A percentile compares a stretch with the other conserved stretches of the same genome.
phyloP scores from a whole-genome alignment of 2,329 filamentous ascomycete genomes.

The Xylariaceae sp. region DNA sequence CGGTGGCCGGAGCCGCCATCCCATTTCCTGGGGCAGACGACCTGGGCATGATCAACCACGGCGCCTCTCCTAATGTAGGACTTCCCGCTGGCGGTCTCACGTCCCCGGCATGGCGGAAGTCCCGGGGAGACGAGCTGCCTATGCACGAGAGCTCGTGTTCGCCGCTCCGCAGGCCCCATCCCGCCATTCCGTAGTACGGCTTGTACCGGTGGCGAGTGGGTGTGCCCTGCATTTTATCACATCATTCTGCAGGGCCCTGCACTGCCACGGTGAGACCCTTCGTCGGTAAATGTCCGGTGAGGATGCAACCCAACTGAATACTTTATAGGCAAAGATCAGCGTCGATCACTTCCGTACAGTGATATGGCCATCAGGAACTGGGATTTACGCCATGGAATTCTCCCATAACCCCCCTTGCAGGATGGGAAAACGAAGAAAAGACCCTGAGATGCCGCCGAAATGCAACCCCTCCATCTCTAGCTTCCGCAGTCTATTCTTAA shows the following conservation, averaged over 20 bases:
- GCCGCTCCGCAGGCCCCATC: constrained; percentile 15
- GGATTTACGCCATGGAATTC: neutral
- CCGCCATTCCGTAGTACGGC: constrained; percentile 20
- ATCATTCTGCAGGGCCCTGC: constrained; percentile 26
- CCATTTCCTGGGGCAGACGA: too few species aligned
- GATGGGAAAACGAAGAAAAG: constrained; percentile 6
- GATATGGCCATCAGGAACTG: constrained; percentile 10
- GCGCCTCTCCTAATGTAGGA: too few species aligned
- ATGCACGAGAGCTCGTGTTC: constrained; percentile 28
- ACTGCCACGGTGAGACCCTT: constrained; percentile 28
- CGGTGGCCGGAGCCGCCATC: too few species aligned
- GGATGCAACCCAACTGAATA: constrained; percentile 20
- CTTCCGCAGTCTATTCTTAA: constrained; percentile 19
- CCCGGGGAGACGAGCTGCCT: constrained; percentile 16
- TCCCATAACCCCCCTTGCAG: constrained; percentile 9
- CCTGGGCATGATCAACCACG: too few species aligned
- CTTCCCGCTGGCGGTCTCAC: too few species aligned
- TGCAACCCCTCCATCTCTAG: too few species aligned
- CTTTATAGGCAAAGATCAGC: constrained; percentile 1
- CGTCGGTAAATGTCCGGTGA: constrained; percentile 18
- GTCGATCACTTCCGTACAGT: constrained; percentile 21
- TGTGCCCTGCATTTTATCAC: constrained; percentile 22
- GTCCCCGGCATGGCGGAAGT: constrained; percentile 10
- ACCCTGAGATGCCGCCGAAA: constrained; percentile 5
- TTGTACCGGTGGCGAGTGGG: constrained; percentile 17